These are phyloP conservation scores for Phoma sp. DNA, from an alignment of 2,329 filamentous ascomycete genomes.

Conservation along the genomic window DNA sequence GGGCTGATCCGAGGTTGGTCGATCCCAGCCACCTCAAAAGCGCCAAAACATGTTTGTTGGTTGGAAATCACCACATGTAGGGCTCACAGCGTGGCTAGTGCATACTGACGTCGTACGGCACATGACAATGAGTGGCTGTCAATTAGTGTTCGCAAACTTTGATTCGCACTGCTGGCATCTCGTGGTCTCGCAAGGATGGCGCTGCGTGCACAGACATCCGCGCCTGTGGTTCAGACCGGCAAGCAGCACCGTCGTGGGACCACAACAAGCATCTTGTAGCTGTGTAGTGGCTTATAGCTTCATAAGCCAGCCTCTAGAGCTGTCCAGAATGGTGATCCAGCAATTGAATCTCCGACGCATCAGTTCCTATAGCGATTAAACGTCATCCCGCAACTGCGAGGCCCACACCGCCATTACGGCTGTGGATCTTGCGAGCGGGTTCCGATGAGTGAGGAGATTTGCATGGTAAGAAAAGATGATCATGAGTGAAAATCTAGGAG, in stretches of 20 bases:
- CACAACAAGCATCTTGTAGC: background rate
- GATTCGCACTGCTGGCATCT: background rate
- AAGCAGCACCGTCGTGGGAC: background rate
- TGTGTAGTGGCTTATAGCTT: background rate
- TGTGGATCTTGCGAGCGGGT: too few relatives aligned
- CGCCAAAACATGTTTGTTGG: slow-evolving; percentile 33
- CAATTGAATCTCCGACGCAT: too few relatives aligned
- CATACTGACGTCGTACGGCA: slow-evolving; percentile 17
- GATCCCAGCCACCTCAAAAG: slow-evolving; percentile 28
- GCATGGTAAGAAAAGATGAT: too few relatives aligned
- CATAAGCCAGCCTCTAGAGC: background rate
- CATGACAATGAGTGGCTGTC: background rate
- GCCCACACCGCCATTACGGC: too few relatives aligned
- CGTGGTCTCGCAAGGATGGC: background rate
- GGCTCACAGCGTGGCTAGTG: slow-evolving; percentile 25
- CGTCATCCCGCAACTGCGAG: too few relatives aligned
- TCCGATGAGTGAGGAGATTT: too few relatives aligned
- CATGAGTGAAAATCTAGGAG: too few relatives aligned
- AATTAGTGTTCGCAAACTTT: background rate
- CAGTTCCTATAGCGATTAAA: too few relatives aligned
- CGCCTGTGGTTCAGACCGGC: too few relatives aligned
- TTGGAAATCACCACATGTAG: slow-evolving; percentile 11
- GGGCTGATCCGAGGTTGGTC: slow-evolving; percentile 29
- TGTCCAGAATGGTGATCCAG: too few relatives aligned
- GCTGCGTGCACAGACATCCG: background rate